phyloP scores from a whole-genome alignment of 2,329 filamentous ascomycete species.

The Harringtonia lauricola region DNA sequence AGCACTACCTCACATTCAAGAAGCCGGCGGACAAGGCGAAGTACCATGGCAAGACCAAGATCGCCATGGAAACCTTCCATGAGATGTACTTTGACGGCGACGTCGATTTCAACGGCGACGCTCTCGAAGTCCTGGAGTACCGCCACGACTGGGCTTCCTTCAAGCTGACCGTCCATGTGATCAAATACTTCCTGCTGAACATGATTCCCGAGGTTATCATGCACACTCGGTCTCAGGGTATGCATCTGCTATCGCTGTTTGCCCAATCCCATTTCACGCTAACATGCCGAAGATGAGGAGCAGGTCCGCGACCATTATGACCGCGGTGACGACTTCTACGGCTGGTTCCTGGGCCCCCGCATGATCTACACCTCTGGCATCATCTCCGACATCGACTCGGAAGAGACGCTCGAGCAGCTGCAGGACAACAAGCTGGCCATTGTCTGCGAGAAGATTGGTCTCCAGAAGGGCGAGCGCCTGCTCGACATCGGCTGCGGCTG shows the following conservation, averaged over 20 bases:
- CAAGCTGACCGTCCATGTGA: slow-evolving; percentile 29
- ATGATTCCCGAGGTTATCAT: slow-evolving; percentile 14
- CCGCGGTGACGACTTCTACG: slow-evolving; percentile 95
- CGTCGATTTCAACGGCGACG: slow-evolving; percentile 91
- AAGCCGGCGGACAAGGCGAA: slow-evolving; percentile 46
- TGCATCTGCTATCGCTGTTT: neutral
- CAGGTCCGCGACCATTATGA: slow-evolving; percentile 98
- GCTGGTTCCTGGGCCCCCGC: slow-evolving; percentile 93
- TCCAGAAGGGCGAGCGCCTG: slow-evolving; percentile 70
- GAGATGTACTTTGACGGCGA: slow-evolving; percentile 96
- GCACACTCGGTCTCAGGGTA: slow-evolving; percentile 14
- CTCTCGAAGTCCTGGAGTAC: slow-evolving; percentile 81
- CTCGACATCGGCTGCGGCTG: slow-evolving; percentile 97
- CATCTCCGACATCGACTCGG: slow-evolving; percentile 75
- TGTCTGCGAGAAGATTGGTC: slow-evolving; percentile 89
- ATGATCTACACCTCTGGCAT: slow-evolving; percentile 98
- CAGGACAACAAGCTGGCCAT: slow-evolving; percentile 96
- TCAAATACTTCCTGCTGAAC: slow-evolving; percentile 13
- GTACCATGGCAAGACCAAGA: slow-evolving; percentile 69
- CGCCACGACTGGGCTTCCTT: slow-evolving; percentile 83
- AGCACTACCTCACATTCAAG: slow-evolving; percentile 84
- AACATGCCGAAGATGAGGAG: slow-evolving; percentile 62
- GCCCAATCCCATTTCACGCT: too few relatives aligned
- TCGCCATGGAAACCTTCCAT: slow-evolving; percentile 87
- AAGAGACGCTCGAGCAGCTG: slow-evolving; percentile 87